A percentile compares a stretch with the other conserved stretches of the same genome.
These are phyloP conservation scores for Carex arenaria DNA, from an alignment of 202 grass and related monocot genomes.

Conservation along the genomic window DNA sequence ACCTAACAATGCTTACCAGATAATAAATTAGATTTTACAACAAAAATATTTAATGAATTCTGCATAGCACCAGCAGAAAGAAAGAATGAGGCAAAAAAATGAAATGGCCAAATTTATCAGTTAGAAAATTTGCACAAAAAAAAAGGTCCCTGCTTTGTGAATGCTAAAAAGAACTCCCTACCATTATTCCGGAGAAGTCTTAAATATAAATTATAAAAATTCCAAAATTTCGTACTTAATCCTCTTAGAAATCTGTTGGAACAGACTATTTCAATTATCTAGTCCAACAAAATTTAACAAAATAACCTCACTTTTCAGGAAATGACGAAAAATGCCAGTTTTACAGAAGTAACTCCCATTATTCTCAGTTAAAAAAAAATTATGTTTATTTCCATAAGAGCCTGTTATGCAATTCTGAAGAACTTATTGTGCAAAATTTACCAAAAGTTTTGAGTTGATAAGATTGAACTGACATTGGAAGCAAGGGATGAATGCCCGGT, in stretches of 20 bases:
- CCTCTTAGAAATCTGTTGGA: neutral
- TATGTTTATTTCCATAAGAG: neutral
- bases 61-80: neutral
- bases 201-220: neutral
- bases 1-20: slow-evolving; percentile 25
- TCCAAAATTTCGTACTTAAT: neutral
- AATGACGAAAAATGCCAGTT: neutral
- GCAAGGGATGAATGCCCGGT: slow-evolving; percentile 20
- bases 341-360: neutral
- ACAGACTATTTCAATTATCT: neutral
- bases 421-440: neutral
- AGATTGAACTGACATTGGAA: slow-evolving; percentile 20
- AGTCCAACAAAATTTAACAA: neutral
- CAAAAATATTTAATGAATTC: neutral
- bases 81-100: slow-evolving; percentile 9
- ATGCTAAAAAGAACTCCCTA: neutral
- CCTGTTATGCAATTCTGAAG: neutral
- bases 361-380: neutral
- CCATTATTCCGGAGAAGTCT: neutral
- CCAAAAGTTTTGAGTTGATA: neutral
- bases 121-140: neutral
- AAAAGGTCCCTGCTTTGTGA: neutral
- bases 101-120: neutral
- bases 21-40: slow-evolving; percentile 12
- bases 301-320: neutral